Conservation (phyloP, 306 rosid species). For the Prunus salicina region DNA sequence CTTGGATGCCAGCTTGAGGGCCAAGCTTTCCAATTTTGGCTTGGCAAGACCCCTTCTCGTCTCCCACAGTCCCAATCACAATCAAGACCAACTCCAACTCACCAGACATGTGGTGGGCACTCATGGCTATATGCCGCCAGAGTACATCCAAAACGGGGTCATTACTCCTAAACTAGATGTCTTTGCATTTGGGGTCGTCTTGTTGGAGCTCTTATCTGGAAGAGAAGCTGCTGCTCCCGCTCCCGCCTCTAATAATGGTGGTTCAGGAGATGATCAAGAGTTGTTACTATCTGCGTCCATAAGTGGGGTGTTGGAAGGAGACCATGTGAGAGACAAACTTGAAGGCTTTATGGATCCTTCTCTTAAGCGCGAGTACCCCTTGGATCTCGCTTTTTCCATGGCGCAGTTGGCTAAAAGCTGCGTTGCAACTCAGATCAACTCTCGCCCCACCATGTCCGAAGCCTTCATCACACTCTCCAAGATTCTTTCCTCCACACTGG, state of each 20-base stretch:
- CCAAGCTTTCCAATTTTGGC: conserved; percentile 62
- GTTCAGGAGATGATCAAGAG: conserved; percentile 9
- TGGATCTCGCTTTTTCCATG: conserved; percentile 66
- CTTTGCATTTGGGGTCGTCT: conserved; percentile 66
- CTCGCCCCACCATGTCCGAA: conserved; percentile 49
- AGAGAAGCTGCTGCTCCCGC: conserved; percentile 36
- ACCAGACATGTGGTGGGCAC: conserved; percentile 81
- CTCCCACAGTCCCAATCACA: not conserved
- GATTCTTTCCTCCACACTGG: conserved; percentile 51
- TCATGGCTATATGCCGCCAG: conserved; percentile 80
- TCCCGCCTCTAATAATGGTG: too few species aligned
- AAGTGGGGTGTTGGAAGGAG: conserved; percentile 51
- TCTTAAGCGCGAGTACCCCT: conserved; percentile 44
- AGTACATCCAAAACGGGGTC: conserved; percentile 63
- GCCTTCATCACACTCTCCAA: conserved; percentile 53
- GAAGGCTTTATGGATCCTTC: conserved; percentile 54
- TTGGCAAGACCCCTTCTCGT: conserved; percentile 47
- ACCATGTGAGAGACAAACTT: conserved; percentile 50
- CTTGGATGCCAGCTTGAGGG: conserved; percentile 51
- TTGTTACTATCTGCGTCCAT: conserved; percentile 27
- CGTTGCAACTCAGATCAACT: conserved; percentile 45
- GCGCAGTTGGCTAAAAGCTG: conserved; percentile 60
- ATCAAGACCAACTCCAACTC: conserved; percentile 36
- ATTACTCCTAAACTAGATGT: conserved; percentile 71
- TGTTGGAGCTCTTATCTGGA: conserved; percentile 69